These are phyloP conservation scores for Botrytis byssoidea DNA, from an alignment of 2,329 filamentous ascomycete species.

Conservation along the genomic window DNA sequence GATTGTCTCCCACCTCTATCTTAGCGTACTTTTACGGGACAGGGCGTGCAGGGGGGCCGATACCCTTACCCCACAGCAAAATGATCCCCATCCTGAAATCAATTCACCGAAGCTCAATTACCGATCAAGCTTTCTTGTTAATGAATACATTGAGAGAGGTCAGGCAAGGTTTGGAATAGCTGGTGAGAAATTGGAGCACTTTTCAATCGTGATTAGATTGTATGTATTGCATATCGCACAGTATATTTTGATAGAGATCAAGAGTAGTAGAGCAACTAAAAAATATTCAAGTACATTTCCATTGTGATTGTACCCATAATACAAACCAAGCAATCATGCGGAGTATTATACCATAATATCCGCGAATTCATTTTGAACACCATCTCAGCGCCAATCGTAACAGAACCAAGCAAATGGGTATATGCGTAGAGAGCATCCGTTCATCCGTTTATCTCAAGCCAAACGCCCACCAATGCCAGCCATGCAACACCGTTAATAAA, in stretches of 20 bases:
- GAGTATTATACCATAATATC: not conserved
- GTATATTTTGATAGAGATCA: not conserved
- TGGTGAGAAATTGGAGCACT: too few relatives aligned
- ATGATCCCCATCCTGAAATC: not conserved
- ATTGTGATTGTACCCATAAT: not conserved
- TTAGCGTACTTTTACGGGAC: constrained; percentile 12
- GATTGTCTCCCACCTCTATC: constrained; percentile 11
- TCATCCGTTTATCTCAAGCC: constrained; percentile 22
- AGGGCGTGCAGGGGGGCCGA: not conserved
- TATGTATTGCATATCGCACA: not conserved
- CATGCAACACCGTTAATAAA: constrained; percentile 2
- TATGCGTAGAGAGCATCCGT: constrained; percentile 23
- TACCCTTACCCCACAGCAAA: not conserved
- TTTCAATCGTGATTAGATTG: not conserved
- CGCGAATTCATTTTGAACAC: not conserved
- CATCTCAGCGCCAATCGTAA: not conserved
- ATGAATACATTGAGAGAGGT: not conserved
- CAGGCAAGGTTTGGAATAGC: not conserved
- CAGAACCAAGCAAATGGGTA: constrained; percentile 30
- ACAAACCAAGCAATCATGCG: not conserved
- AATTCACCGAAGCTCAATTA: not conserved
- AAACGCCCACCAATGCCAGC: constrained; percentile 18
- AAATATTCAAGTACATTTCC: not conserved
- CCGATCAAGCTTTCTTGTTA: not conserved
- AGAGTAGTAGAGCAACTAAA: not conserved